Percentiles rank a stretch among this genome's conserved stretches.
Evolutionary conservation across 495 filamentous ascomycete species (phyloP).

Genomic region (Tuber aestivum): DNA sequence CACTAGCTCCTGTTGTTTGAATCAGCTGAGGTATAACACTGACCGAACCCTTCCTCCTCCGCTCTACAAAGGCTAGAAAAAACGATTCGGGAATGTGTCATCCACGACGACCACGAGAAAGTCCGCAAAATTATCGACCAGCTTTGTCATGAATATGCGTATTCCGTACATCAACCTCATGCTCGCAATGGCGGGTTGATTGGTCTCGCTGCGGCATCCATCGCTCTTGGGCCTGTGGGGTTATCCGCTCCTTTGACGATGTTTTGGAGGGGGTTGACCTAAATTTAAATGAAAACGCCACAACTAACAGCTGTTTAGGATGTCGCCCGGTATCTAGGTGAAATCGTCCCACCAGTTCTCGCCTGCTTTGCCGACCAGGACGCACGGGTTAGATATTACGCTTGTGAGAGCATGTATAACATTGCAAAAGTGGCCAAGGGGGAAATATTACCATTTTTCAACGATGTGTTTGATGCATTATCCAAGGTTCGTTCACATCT

Average conservation of each 20-base stretch:
- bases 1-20: conserved; percentile 13
- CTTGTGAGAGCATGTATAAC: conserved; percentile 99
- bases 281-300: not conserved
- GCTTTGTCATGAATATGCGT: conserved; percentile 95
- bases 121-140: conserved; percentile 86
- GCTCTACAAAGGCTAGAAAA: conserved; percentile 65
- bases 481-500: conserved; percentile 66
- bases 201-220: conserved; percentile 90
- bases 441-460: conserved; percentile 88
- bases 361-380: conserved; percentile 98
- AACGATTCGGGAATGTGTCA: conserved; percentile 77
- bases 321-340: conserved; percentile 80
- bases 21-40: conserved; percentile 19
- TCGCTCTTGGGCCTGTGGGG: conserved; percentile 83
- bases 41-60: conserved; percentile 13
- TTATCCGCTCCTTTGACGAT: not conserved
- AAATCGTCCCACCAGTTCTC: conserved; percentile 94
- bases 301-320: conserved; percentile 55
- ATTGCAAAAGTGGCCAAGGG: conserved; percentile 99
- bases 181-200: conserved; percentile 95
- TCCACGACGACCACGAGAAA: conserved; percentile 65
- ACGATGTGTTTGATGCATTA: conserved; percentile 93
- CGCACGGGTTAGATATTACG: conserved; percentile 96
- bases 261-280: not conserved
- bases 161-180: conserved; percentile 94